Conservation (phyloP, 2,329 filamentous ascomycete species). For the Fusarium tricinctum region DNA sequence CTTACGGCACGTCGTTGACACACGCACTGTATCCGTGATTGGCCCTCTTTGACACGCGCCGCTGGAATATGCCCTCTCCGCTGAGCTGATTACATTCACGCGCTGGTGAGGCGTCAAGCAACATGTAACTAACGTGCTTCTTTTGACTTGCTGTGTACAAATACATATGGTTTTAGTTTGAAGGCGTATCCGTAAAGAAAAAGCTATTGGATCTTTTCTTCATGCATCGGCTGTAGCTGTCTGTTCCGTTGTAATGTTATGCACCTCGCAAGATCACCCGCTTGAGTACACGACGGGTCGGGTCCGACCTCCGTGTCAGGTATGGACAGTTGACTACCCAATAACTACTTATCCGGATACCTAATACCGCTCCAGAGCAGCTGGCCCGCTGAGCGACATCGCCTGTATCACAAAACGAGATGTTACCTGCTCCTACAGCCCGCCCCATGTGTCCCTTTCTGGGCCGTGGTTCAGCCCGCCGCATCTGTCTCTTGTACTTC, state of each 20-base stretch:
- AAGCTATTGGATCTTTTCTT: not conserved
- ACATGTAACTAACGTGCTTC: not conserved
- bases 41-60: not conserved
- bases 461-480: not conserved
- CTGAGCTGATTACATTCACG: not conserved
- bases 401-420: not conserved
- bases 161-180: too few species aligned
- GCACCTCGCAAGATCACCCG: not conserved
- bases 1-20: not conserved
- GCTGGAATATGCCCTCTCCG: not conserved
- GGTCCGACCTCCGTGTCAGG: not conserved
- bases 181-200: not conserved
- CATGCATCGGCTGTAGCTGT: not conserved
- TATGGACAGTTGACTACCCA: not conserved
- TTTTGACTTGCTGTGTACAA: not conserved
- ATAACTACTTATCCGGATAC: not conserved
- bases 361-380: not conserved
- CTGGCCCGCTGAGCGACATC: not conserved
- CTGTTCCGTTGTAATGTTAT: not conserved
- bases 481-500: conserved; percentile 5
- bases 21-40: not conserved
- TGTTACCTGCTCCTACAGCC: not conserved
- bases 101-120: not conserved
- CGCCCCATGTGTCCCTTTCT: not conserved
- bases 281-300: not conserved